Base-by-base conservation (phyloP, 2,329 filamentous ascomycete species). In the Verticillium albo-atrum region DNA sequence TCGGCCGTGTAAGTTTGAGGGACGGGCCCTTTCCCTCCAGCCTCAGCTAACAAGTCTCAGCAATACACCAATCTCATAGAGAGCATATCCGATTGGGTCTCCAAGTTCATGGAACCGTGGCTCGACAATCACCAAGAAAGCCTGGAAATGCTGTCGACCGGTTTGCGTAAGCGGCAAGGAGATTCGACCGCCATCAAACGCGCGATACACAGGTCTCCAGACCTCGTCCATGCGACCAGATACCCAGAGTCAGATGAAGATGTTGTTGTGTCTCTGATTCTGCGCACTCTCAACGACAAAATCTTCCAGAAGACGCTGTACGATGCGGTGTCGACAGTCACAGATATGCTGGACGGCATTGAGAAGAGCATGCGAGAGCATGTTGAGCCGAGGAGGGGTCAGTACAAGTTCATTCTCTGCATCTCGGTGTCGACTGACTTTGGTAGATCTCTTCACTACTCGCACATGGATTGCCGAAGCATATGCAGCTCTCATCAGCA, bases 171-270 rank as follows among this genome's bases (percentile, higher is more conserved):
- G 59, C 62, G 66, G 42, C 55, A 66, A 2, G 51, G 51, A 1
- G 72, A 74, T 7, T 61, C 67, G 5, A 61, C 63, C 34, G 70
- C 56, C 50, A 65, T 74, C 54, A 67, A 65, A 51, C 66, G 63
- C 12, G 54, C 62, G 6, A 52, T 76, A 5, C 66, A 68, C 12
- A 63, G 64, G 25, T 64, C 73, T 30, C 66, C 67, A 0, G 75
- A 77, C 54, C 62, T 77, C 0, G 57, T 70, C 2, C 66, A 72
- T 35, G 74, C 66, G 4, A 65, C 62, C 34, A 59, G 62, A 47
- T 74, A 69, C 47, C 72, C 74, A 1, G 73, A 75, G 50, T 75
- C 73, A 3, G 74, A 77, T 50, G 69, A 75, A 10, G 74, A 76
- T 23, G 66, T 77, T 9, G 51, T 75, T 20, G 65, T 69, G 20